Evolutionary conservation across 2,329 filamentous ascomycete species (phyloP), one percentile per base, ranked within the genome.

Genomic region (Pseudofabraea citricarpa): DNA sequence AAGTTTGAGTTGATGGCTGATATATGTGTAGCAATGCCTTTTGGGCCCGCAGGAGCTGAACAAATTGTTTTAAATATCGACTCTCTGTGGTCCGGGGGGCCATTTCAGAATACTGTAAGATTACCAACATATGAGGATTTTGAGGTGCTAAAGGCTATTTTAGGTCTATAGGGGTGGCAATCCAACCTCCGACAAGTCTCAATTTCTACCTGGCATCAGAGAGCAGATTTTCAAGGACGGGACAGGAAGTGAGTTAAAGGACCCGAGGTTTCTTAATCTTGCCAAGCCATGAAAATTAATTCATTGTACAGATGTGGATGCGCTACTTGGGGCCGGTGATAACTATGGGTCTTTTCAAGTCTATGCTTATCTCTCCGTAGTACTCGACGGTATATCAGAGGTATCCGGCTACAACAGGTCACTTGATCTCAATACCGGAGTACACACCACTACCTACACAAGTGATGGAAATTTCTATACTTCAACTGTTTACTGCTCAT

Each of bases 61-160:
- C 66, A 62, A 19, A 41, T 74, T 5, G 64, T 60, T 16, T 43
- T 75, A 27, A 76, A 76, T 39, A 50, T 72, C 15, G 73, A 77
- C 44, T 70, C 63, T 2, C 50, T 76, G 2, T 76, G 72, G 73
- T 68, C 67, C 2, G 72, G 70, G 3, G 73, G 73, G 0, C 72
- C 72, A 0, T 76, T 75, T 44, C 62, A 71, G n/a, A n/a, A n/a
- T n/a, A n/a, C n/a, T n/a, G n/a, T n/a, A n/a, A n/a, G n/a, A n/a
- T n/a, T n/a, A n/a, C n/a, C n/a, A n/a, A n/a, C n/a, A n/a, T n/a
- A n/a, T n/a, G n/a, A n/a, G n/a, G n/a, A n/a, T n/a, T n/a, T n/a
- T n/a, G n/a, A n/a, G n/a, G n/a, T n/a, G n/a, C n/a, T n/a, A n/a
- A n/a, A n/a, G n/a, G n/a, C n/a, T n/a, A 43, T 58, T 55, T 29